Conservation (phyloP, 179 eudicot genomes). For the Beta corolliflora region DNA sequence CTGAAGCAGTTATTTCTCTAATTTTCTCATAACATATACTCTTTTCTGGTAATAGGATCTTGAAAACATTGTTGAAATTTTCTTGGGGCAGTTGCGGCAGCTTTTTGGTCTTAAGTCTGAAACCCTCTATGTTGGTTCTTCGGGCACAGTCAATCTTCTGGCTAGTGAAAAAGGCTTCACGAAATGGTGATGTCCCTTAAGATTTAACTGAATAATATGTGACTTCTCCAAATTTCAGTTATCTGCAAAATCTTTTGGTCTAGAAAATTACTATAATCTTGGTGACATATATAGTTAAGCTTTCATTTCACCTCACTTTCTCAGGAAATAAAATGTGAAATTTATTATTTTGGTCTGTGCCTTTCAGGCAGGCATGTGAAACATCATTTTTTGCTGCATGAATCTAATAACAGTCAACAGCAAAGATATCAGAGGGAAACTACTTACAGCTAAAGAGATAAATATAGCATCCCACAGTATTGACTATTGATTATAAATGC, state of each 20-base stretch:
- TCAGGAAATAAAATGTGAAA: not conserved
- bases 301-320: not conserved
- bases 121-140: slow-evolving; percentile 59
- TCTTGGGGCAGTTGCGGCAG: slow-evolving; percentile 91
- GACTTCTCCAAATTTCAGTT: not conserved
- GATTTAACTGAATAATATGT: not conserved
- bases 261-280: not conserved
- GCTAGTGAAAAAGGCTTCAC: slow-evolving; percentile 87
- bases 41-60: slow-evolving; percentile 52
- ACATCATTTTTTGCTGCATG: not conserved
- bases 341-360: not conserved
- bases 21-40: not conserved
- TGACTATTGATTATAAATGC: not conserved
- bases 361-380: not conserved
- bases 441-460: not conserved
- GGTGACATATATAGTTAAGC: not conserved
- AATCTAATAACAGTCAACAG: not conserved
- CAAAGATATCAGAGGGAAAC: not conserved
- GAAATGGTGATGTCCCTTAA: slow-evolving; percentile 65
- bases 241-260: not conserved
- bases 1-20: not conserved
- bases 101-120: slow-evolving; percentile 86
- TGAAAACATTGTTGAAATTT: slow-evolving; percentile 69
- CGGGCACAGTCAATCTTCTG: slow-evolving; percentile 57
- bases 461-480: not conserved